A percentile compares a stretch with the other conserved stretches of the same genome.
These are phyloP conservation scores for Podospora sp. DNA, from an alignment of 495 filamentous ascomycete species.

Conservation along the genomic window DNA sequence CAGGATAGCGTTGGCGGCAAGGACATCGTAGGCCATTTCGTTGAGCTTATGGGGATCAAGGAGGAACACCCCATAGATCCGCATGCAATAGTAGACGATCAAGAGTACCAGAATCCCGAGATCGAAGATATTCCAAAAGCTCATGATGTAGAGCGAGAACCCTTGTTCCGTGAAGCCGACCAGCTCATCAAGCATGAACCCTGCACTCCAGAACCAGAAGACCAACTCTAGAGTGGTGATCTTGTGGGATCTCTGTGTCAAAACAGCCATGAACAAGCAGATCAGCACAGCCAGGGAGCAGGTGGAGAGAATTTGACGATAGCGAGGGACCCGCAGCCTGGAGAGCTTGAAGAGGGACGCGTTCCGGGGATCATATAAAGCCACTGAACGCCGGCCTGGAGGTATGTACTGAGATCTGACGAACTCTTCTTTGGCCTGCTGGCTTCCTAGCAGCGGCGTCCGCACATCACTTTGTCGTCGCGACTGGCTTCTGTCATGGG, in stretches of 20 bases:
- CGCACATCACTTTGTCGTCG: slow-evolving; percentile 40
- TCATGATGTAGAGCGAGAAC: slow-evolving; percentile 93
- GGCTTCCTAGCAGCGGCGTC: slow-evolving; percentile 48
- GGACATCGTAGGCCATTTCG: slow-evolving; percentile 83
- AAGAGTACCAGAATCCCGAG: slow-evolving; percentile 84
- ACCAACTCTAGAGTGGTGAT: slow-evolving; percentile 82
- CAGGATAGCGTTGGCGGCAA: slow-evolving; percentile 85
- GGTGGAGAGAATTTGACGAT: slow-evolving; percentile 85
- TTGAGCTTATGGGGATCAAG: slow-evolving; percentile 70
- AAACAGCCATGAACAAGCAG: slow-evolving; percentile 78
- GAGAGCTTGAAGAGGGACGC: slow-evolving; percentile 91
- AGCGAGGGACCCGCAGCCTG: slow-evolving; percentile 82
- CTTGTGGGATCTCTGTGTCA: slow-evolving; percentile 65
- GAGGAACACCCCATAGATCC: slow-evolving; percentile 80
- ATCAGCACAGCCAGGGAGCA: slow-evolving; percentile 79
- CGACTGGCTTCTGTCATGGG: slow-evolving; percentile 25
- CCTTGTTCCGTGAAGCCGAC: slow-evolving; percentile 92
- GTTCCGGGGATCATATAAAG: slow-evolving; percentile 86
- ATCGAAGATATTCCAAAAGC: slow-evolving; percentile 95
- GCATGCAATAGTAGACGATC: slow-evolving; percentile 83
- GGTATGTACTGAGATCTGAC: slow-evolving; percentile 32
- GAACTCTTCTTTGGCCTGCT: slow-evolving; percentile 42
- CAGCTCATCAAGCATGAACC: slow-evolving; percentile 95
- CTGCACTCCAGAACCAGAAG: slow-evolving; percentile 96
- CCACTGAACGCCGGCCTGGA: slow-evolving; percentile 70